Evolutionary conservation across 495 filamentous ascomycete genomes (phyloP).

Genomic region (Saxispiralis lemnorum): DNA sequence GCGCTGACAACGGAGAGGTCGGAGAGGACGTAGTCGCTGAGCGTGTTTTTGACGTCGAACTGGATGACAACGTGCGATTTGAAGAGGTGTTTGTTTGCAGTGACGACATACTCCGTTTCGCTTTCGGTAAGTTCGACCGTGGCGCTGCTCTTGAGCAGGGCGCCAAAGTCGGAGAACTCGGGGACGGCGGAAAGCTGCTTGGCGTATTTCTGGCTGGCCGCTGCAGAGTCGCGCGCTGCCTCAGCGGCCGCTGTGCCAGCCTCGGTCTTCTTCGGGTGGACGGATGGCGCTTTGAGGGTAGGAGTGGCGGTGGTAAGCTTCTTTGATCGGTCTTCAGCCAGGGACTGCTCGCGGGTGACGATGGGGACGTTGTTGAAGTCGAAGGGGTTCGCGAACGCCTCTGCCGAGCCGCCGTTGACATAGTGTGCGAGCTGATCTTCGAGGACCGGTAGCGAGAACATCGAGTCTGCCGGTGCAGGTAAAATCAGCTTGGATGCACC

Average conservation of each 20-base stretch:
- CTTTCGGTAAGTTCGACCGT: conserved; percentile 85
- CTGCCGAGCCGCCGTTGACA: conserved; percentile 73
- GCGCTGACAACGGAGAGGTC: conserved; percentile 81
- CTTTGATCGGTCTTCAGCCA: conserved; percentile 92
- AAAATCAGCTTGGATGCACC: background rate
- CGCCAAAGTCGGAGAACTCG: conserved; percentile 75
- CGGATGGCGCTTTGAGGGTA: conserved; percentile 81
- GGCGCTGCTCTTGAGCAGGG: conserved; percentile 71
- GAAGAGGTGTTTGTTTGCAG: conserved; percentile 90
- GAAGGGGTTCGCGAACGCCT: conserved; percentile 71
- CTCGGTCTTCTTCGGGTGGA: conserved; percentile 51
- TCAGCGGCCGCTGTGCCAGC: conserved; percentile 51
- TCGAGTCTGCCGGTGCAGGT: conserved; percentile 35
- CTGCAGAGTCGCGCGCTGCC: conserved; percentile 49
- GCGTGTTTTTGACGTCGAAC: conserved; percentile 95
- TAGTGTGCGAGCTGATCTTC: conserved; percentile 98
- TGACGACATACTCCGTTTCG: conserved; percentile 94
- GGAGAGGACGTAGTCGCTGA: conserved; percentile 73
- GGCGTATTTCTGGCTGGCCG: conserved; percentile 69
- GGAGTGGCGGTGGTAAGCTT: conserved; percentile 84
- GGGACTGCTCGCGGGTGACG: conserved; percentile 85
- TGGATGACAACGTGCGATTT: conserved; percentile 91
- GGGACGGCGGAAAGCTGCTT: conserved; percentile 75
- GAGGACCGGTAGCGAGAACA: conserved; percentile 87
- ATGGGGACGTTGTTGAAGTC: conserved; percentile 82